Percentiles rank a stretch among this genome's conserved stretches.
phyloP scores from a whole-genome alignment of 1,284 basidiomycete species.

The Cryptococcus maquisensis region DNA sequence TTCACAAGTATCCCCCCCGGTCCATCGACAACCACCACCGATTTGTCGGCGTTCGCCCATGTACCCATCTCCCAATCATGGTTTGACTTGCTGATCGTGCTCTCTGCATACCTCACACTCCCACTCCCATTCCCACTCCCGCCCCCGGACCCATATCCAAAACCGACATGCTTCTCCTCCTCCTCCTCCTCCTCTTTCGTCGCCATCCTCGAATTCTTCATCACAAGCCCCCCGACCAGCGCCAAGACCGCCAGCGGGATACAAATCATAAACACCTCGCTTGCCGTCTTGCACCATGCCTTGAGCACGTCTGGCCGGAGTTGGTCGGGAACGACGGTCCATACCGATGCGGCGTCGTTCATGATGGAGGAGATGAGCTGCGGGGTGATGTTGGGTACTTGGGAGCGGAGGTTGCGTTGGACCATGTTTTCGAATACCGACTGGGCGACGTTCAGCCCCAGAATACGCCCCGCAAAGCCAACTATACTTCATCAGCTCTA shows the following conservation, averaged over 20 bases:
- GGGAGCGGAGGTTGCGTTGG: slow-evolving; percentile 28
- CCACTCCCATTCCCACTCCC: slow-evolving; percentile 11
- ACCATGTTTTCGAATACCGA: slow-evolving; percentile 47
- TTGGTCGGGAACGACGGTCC: slow-evolving; percentile 30
- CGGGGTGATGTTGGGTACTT: slow-evolving; percentile 27
- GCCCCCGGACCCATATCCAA: not conserved
- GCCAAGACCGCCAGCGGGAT: slow-evolving; percentile 36
- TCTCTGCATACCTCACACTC: slow-evolving; percentile 41
- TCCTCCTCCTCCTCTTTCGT: slow-evolving; percentile 32
- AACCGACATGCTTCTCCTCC: slow-evolving; percentile 19
- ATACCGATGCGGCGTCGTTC: slow-evolving; percentile 34
- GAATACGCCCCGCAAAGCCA: slow-evolving; percentile 43
- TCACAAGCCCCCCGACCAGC: slow-evolving; percentile 26
- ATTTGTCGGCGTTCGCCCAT: not conserved
- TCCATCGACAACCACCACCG: slow-evolving; percentile 2
- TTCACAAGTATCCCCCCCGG: not conserved
- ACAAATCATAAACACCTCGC: slow-evolving; percentile 39
- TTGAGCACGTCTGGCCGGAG: slow-evolving; percentile 24
- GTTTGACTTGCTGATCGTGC: slow-evolving; percentile 16
- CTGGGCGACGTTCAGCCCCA: slow-evolving; percentile 44
- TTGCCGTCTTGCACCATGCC: slow-evolving; percentile 40
- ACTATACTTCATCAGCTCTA: slow-evolving; percentile 8
- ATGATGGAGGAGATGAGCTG: slow-evolving; percentile 22
- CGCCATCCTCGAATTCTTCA: slow-evolving; percentile 40
- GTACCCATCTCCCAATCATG: slow-evolving; percentile 2